Conservation (phyloP, 2,329 filamentous ascomycete species). For the Fusarium marasasianum region DNA sequence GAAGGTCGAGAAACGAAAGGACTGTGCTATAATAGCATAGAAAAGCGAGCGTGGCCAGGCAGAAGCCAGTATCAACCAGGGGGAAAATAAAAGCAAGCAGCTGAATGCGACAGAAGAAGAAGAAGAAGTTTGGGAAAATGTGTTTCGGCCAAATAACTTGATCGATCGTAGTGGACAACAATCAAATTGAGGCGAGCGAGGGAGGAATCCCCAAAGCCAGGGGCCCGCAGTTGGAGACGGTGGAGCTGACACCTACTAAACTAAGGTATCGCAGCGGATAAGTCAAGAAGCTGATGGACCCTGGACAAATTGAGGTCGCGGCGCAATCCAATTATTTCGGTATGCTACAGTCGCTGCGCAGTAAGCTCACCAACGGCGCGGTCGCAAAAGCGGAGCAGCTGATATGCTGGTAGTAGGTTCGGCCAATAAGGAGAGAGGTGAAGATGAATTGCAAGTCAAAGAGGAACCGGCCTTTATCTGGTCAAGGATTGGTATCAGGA, state of each 20-base stretch:
- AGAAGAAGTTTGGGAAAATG: conserved; percentile 4
- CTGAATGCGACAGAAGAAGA: conserved; percentile 20
- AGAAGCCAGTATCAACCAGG: conserved; percentile 20
- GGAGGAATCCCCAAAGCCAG: conserved; percentile 34
- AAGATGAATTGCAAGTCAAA: conserved; percentile 4
- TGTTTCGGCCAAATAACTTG: conserved; percentile 23
- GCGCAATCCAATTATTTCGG: conserved; percentile 30
- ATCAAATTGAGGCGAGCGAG: conserved; percentile 25
- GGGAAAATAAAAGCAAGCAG: conserved; percentile 15
- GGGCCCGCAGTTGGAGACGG: conserved; percentile 40
- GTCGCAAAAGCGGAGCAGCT: conserved; percentile 33
- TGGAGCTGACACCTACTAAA: conserved; percentile 13
- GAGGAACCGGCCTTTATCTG: conserved; percentile 20
- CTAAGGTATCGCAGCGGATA: conserved; percentile 6
- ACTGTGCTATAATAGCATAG: conserved; percentile 34
- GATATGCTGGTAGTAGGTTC: conserved; percentile 8
- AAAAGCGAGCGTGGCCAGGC: conserved; percentile 28
- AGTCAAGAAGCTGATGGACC: conserved; percentile 25
- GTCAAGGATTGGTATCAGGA: conserved; percentile 8
- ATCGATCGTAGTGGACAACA: conserved; percentile 18
- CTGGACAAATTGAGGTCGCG: conserved; percentile 26
- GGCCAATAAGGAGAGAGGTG: conserved; percentile 22
- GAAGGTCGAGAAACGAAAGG: conserved; percentile 29
- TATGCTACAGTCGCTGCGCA: conserved; percentile 24
- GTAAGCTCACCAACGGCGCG: conserved; percentile 27